phyloP scores from a whole-genome alignment of 2,329 filamentous ascomycete species.

The Fusarium penzigii region DNA sequence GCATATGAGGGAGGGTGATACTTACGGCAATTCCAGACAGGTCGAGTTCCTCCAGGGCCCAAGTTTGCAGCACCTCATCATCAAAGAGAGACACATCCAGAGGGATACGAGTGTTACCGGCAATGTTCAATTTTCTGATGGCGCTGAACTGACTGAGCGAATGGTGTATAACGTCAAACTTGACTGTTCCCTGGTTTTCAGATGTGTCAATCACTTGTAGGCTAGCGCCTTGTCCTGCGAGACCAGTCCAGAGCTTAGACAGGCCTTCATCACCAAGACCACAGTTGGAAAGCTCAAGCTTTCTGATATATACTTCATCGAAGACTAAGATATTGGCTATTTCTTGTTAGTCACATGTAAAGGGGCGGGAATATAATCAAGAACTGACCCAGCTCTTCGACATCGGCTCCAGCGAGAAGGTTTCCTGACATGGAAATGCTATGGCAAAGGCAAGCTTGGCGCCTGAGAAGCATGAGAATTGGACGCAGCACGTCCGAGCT shows the following conservation, averaged over 20 bases:
- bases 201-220: constrained; percentile 54
- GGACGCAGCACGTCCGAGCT: constrained; percentile 48
- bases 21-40: constrained; percentile 55
- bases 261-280: constrained; percentile 52
- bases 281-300: constrained; percentile 53
- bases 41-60: constrained; percentile 55
- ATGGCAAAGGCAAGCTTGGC: constrained; percentile 49
- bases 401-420: constrained; percentile 45
- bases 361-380: background rate
- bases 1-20: background rate
- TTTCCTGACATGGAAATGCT: constrained; percentile 55
- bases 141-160: constrained; percentile 45
- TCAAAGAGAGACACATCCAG: constrained; percentile 49
- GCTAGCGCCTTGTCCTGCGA: constrained; percentile 46
- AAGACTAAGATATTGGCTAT: constrained; percentile 36
- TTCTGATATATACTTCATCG: constrained; percentile 43
- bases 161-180: constrained; percentile 46
- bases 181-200: constrained; percentile 52
- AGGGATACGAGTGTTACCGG: constrained; percentile 50
- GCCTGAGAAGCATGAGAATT: constrained; percentile 51
- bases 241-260: constrained; percentile 47
- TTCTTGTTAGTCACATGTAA: constrained; percentile 7
- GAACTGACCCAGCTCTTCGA: constrained; percentile 49
- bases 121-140: constrained; percentile 51
- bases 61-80: constrained; percentile 42